These are phyloP conservation scores for Tricholoma hemisulphureum DNA, from an alignment of 768 basidiomycete genomes.

Conservation along the genomic window DNA sequence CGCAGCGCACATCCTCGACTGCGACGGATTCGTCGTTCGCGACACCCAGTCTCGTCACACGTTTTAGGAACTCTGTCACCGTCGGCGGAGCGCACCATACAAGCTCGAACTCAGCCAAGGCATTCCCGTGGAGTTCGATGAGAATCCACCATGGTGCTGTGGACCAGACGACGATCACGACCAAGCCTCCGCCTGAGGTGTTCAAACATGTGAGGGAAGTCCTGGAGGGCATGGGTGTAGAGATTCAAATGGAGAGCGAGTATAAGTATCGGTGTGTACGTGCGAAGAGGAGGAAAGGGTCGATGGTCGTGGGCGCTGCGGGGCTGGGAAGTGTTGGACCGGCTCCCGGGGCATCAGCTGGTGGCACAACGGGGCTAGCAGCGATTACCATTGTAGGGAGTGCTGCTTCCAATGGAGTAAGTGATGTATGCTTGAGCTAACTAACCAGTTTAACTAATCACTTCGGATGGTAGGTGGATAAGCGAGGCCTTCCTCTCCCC, in stretches of 20 bases:
- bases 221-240: conserved; percentile 86
- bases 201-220: conserved; percentile 82
- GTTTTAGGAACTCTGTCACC: conserved; percentile 51
- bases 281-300: conserved; percentile 65
- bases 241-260: conserved; percentile 83
- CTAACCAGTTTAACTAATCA: conserved; percentile 5
- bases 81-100: conserved; percentile 36
- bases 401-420: conserved; percentile 83
- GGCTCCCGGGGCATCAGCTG: conserved; percentile 20
- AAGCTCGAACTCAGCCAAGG: conserved; percentile 29
- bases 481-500: conserved; percentile 83
- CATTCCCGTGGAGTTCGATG: conserved; percentile 45
- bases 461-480: conserved; percentile 65
- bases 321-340: conserved; percentile 29
- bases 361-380: conserved; percentile 50
- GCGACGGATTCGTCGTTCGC: conserved; percentile 40
- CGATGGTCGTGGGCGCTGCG: conserved; percentile 36
- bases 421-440: conserved; percentile 31
- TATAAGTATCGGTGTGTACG: conserved; percentile 88
- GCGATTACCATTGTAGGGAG: conserved; percentile 78
- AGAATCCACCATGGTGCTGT: conserved; percentile 91
- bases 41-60: conserved; percentile 44
- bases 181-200: conserved; percentile 78
- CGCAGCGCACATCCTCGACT: conserved; percentile 44
- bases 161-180: conserved; percentile 87